Evolutionary conservation across 2,329 filamentous ascomycete species (phyloP).

Genomic region (Ramichloridium luteum): DNA sequence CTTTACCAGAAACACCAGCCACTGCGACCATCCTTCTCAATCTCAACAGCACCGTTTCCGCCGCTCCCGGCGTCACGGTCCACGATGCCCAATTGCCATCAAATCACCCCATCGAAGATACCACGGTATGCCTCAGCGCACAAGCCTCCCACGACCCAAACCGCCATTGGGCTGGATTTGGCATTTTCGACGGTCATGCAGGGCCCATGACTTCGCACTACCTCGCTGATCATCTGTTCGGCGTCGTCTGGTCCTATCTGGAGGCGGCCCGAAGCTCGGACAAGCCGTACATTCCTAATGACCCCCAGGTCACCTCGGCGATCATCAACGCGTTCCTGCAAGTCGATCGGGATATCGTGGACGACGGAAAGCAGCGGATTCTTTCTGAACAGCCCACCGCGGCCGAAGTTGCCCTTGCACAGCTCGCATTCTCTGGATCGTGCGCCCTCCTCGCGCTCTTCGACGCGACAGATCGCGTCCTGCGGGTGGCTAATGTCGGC

Average conservation of each 20-base stretch:
- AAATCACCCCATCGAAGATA: slow-evolving; percentile 23
- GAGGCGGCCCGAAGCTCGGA: slow-evolving; percentile 11
- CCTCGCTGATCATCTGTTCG: slow-evolving; percentile 15
- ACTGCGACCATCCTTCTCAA: slow-evolving; percentile 14
- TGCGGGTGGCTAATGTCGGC: slow-evolving; percentile 54
- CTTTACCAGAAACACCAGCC: slow-evolving; percentile 14
- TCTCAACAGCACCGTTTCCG: slow-evolving; percentile 12
- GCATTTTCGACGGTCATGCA: slow-evolving; percentile 33
- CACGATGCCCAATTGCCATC: slow-evolving; percentile 18
- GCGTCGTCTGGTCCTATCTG: slow-evolving; percentile 14
- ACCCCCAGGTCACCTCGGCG: slow-evolving; percentile 23
- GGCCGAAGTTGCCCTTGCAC: slow-evolving; percentile 18
- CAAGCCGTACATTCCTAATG: slow-evolving; percentile 14
- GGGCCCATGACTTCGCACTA: slow-evolving; percentile 20
- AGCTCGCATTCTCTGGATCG: slow-evolving; percentile 40
- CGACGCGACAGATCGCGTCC: slow-evolving; percentile 39
- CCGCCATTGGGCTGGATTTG: slow-evolving; percentile 22
- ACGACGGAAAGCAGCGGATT: slow-evolving; percentile 12
- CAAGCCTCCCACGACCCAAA: slow-evolving; percentile 15
- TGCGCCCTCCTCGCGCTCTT: slow-evolving; percentile 53
- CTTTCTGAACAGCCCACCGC: slow-evolving; percentile 8
- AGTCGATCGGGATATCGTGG: slow-evolving; percentile 29
- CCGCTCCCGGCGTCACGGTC: slow-evolving; percentile 15
- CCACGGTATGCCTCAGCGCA: slow-evolving; percentile 11
- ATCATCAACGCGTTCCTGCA: slow-evolving; percentile 30